phyloP scores from a whole-genome alignment of 139 green algal genomes.

The Axilococcus clingmanii region DNA sequence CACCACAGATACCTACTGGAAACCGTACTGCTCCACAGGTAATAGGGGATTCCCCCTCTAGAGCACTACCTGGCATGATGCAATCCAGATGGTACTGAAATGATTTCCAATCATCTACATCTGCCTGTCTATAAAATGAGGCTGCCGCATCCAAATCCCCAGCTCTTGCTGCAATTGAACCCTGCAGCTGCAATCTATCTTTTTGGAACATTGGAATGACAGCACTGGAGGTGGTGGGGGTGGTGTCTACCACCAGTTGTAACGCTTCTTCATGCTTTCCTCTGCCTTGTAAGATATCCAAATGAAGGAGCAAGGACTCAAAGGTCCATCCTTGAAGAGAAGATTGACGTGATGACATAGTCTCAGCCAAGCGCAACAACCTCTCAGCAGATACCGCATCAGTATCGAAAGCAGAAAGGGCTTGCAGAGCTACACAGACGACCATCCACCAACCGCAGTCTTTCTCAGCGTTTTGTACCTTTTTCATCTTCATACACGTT shows the following conservation, averaged over 20 bases:
- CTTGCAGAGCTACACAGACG: conserved; percentile 9
- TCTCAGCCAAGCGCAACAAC: conserved; percentile 58
- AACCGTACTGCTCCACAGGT: conserved; percentile 1
- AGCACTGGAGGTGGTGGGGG: no score
- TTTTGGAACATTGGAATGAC: no score
- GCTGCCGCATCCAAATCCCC: conserved; percentile 34
- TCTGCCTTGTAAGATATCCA: conserved; percentile 49
- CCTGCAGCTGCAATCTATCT: conserved; percentile 36
- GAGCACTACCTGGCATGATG: conserved; percentile 24
- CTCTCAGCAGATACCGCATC: conserved; percentile 16
- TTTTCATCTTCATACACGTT: conserved; percentile 53
- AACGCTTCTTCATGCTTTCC: conserved; percentile 31
- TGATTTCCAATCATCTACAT: conserved; percentile 52
- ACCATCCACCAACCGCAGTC: conserved; percentile 45
- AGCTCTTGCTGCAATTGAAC: conserved; percentile 20
- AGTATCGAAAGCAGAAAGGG: not conserved
- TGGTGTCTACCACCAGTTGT: conserved; percentile 21
- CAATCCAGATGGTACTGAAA: conserved; percentile 49
- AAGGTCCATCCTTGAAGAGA: not conserved
- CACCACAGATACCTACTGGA: conserved; percentile 18
- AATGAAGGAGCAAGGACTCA: conserved; percentile 50
- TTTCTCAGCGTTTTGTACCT: conserved; percentile 18
- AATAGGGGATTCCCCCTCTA: not conserved
- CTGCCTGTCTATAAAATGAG: conserved; percentile 15
- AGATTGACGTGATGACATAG: conserved; percentile 39